Evolutionary conservation across 257 asterid species (phyloP).

Genomic region (Gardenia jasminoides): DNA sequence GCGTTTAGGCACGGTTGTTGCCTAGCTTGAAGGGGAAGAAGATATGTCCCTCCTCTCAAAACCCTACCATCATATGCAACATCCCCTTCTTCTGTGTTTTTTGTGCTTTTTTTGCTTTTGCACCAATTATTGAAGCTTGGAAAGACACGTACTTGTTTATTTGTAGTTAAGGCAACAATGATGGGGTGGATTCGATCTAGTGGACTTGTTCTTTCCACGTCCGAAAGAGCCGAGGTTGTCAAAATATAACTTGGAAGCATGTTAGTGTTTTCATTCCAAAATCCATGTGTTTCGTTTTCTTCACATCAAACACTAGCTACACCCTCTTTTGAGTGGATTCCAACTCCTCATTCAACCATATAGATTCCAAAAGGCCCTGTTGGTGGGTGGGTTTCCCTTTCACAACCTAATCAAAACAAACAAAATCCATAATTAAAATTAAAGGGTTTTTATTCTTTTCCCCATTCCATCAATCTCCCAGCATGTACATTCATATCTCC

Average conservation of each 20-base stretch:
- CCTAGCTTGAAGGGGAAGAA: not conserved
- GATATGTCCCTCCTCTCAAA: not conserved
- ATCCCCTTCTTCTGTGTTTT: not conserved
- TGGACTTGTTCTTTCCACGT: constrained; percentile 63
- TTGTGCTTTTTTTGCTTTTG: constrained; percentile 7
- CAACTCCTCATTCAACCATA: constrained; percentile 65
- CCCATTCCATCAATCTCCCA: not conserved
- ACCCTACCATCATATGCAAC: too few species aligned
- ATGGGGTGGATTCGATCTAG: constrained; percentile 34
- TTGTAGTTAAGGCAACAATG: constrained; percentile 25
- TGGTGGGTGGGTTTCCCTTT: constrained; percentile 58
- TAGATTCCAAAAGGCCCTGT: constrained; percentile 42
- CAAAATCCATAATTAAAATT: not conserved
- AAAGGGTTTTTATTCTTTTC: not conserved
- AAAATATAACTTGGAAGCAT: constrained; percentile 42
- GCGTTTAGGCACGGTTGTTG: not conserved
- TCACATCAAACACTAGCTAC: constrained; percentile 42
- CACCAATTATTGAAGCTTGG: constrained; percentile 49
- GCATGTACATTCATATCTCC: not conserved
- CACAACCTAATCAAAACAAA: constrained; percentile 40
- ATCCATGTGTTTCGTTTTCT: constrained; percentile 46
- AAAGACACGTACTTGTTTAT: constrained; percentile 23
- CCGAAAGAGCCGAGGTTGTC: constrained; percentile 43
- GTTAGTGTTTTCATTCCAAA: constrained; percentile 49
- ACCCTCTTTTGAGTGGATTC: constrained; percentile 54